Evolutionary conservation across 495 filamentous ascomycete species (phyloP), one percentile per base, ranked within the genome.

Genomic region (Trichoderma erinaceum): DNA sequence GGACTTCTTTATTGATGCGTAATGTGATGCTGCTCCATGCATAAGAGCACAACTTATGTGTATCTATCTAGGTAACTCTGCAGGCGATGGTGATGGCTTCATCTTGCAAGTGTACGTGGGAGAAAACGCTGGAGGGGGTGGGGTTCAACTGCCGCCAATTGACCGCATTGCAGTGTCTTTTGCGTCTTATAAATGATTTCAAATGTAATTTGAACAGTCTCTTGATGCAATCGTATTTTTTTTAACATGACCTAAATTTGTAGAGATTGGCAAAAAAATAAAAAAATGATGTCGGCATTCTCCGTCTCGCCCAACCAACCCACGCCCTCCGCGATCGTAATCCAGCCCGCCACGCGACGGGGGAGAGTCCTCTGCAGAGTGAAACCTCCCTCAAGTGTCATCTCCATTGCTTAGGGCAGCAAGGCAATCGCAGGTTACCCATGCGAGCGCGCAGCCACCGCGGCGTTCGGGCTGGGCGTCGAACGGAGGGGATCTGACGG

Each of bases 301-400:
- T 80, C 80, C 79, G 79, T 79, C 81, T 78, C 69, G 71, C 73
- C 69, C 68, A 67, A 73, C 73, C 78, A 66, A 77, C 79, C 80
- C 80, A 80, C 66, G 78, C 82, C 79, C 79, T 78, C 71, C 79
- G 80, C 78, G 77, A 76, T 75, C 80, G 82, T 84, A 71, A 78
- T 79, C 78, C 82, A 80, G 73, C 78, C 74, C 77, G 82, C 82
- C 80, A 83, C 74, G 75, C 78, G 80, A 80, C 80, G 80, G 81
- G 77, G 78, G 78, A 79, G 78, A 81, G 76, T 70, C 63, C 80
- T 84, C 80, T 82, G 81, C 81, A 80, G 80, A 79, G 78, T 84
- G 78, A 78, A 73, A 38, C 80, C 80, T 83, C 78, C 74, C 77
- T 81, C 74, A 84, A 82, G 77, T 66, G 66, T 80, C 32, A 70